Evolutionary conservation across 129 eudicot genomes (phyloP).

Genomic region (Flaveria sonorensis): DNA sequence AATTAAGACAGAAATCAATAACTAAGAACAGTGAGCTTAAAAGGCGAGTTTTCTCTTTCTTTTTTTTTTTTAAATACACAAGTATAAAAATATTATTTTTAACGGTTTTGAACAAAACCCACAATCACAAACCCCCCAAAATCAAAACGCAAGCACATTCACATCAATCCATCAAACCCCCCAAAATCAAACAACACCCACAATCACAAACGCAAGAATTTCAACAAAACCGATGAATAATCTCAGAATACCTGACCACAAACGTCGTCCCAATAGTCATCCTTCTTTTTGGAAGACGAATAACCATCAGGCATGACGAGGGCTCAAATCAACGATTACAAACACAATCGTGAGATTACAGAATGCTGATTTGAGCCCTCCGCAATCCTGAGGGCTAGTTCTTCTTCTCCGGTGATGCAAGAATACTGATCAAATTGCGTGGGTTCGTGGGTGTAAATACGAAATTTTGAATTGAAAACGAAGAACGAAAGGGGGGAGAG

Average conservation of each 20-base stretch:
- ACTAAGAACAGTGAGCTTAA: too few relatives aligned
- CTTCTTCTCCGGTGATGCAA: not conserved
- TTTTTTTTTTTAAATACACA: too few relatives aligned
- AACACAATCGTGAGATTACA: not conserved
- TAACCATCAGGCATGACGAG: conserved; percentile 6
- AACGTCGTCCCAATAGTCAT: not conserved
- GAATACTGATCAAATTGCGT: not conserved
- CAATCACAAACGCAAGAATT: not conserved
- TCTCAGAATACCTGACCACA: not conserved
- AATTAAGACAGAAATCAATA: too few relatives aligned
- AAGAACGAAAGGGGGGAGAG: not conserved
- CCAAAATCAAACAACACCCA: not conserved
- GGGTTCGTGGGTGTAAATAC: not conserved
- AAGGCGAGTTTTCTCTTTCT: too few relatives aligned
- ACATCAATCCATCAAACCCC: not conserved
- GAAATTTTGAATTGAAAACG: not conserved
- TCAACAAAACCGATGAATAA: not conserved
- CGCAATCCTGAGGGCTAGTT: not conserved
- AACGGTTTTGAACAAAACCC: too few relatives aligned
- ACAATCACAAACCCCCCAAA: too few relatives aligned
- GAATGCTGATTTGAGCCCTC: conserved; percentile 17
- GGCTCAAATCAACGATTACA: conserved; percentile 14
- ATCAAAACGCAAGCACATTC: too few relatives aligned
- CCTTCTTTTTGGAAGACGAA: conserved; percentile 10
- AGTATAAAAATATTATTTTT: too few relatives aligned